phyloP scores from a whole-genome alignment of 2,329 filamentous ascomycete species.

The Dactylonectria macrodidyma region DNA sequence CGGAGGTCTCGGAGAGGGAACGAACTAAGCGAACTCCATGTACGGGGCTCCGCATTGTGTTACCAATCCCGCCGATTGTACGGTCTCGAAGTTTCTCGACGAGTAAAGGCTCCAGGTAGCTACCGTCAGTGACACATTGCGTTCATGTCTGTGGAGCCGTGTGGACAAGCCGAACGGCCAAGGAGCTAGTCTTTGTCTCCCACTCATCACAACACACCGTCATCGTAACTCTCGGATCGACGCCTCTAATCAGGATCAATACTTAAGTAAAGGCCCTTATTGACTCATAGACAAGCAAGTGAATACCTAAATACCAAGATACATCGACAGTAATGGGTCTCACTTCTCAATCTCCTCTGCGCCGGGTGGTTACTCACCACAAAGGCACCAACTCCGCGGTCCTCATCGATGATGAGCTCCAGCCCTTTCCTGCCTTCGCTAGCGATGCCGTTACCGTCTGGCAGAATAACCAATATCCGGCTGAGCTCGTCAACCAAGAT shows the following conservation, averaged over 20 bases:
- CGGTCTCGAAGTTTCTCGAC: background rate
- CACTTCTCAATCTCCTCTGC: background rate
- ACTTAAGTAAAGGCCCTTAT: background rate
- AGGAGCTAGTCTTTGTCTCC: no score
- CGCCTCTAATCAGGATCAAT: no score
- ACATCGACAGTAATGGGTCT: conserved; percentile 5
- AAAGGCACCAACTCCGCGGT: background rate
- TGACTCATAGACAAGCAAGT: background rate
- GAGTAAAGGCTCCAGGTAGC: no score
- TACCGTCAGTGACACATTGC: no score
- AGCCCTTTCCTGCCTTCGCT: conserved; percentile 1
- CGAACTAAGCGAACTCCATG: background rate
- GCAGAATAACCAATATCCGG: conserved; percentile 5
- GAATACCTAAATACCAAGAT: background rate
- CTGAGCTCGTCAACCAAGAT: background rate
- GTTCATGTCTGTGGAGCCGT: no score
- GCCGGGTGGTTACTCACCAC: conserved; percentile 5
- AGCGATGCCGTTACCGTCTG: conserved; percentile 2
- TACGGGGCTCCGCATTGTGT: background rate
- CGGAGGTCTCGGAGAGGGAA: no score
- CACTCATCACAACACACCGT: no score
- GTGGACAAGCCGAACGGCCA: no score
- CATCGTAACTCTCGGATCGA: no score
- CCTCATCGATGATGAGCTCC: background rate
- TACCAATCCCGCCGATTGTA: background rate